Evolutionary conservation across 2,329 filamentous ascomycete genomes (phyloP), one percentile per base, ranked within the genome.

Genomic region (Xenosphaeropsis pyriputrescens): DNA sequence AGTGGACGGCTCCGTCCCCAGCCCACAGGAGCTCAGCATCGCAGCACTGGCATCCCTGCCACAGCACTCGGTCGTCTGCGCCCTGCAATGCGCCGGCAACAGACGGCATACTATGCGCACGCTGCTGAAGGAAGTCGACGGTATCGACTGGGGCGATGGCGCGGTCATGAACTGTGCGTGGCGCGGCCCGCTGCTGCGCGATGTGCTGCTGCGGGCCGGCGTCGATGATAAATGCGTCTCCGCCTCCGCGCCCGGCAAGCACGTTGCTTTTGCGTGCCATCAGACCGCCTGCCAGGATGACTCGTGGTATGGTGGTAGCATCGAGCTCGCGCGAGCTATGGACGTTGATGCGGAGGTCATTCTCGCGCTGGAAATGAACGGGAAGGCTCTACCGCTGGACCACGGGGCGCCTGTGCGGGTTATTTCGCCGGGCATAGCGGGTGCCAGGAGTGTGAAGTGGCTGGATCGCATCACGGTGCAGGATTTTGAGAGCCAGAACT

Each of bases 361-460:
- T 29, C 57, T 79, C 1, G 75, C 76, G 1, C 78, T 74, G 42
- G 60, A 61, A 26, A 80, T 81, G 76, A 80, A 80, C 43, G 73
- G 70, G 37, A 50, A 63, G 40, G 60, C 68, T 0, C 57, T 81
- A 2, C 72, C 74, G 0, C 63, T 61, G 1, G 74, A 79, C 41
- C 75, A 80, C 46, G 76, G 76, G 1, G 79, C 66, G 45, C 76
- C 76, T 0, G 53, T 78, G 18, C 62, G 74, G 2, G 67, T 68
- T 0, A 58, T 78, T 6, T 70, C 78, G 0, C 75, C 75, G 0
- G 76, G 76, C 0, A 65, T 71, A 34, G 74, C 78, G 2, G 76
- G 73, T 1, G 76, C 75, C 1, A 64, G 75, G 2, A 75, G 70
- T 5, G 75, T 79, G 44, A 81, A 81, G 48, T 81, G 76, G 76